Evolutionary conservation across 352 stramenopile genomes (phyloP).

Genomic region (Pythium brachiatum): DNA sequence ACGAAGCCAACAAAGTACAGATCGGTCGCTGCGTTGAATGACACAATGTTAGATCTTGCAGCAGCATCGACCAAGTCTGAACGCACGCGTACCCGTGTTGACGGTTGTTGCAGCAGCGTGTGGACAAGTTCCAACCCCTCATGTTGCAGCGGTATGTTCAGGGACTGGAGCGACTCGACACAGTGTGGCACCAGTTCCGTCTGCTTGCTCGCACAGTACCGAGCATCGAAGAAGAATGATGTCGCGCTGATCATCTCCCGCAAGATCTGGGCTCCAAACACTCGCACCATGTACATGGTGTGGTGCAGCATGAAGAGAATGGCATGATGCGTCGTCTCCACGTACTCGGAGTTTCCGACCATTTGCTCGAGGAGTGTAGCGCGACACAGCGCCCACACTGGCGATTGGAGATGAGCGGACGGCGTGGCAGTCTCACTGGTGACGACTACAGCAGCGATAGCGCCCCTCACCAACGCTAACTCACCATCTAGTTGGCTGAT

Average conservation of each 20-base stretch:
- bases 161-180: slow-evolving; percentile 34
- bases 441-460: slow-evolving; percentile 17
- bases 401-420: slow-evolving; percentile 14
- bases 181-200: slow-evolving; percentile 36
- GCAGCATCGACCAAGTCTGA: not conserved
- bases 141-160: slow-evolving; percentile 45
- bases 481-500: slow-evolving; percentile 49
- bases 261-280: slow-evolving; percentile 62
- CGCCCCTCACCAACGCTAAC: slow-evolving; percentile 38
- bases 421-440: not conserved
- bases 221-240: slow-evolving; percentile 50
- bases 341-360: slow-evolving; percentile 37
- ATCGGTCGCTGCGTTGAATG: slow-evolving; percentile 35
- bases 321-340: slow-evolving; percentile 27
- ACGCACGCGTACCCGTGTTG: not conserved
- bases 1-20: slow-evolving; percentile 34
- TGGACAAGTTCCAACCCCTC: slow-evolving; percentile 63
- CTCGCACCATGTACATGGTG: slow-evolving; percentile 27
- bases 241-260: slow-evolving; percentile 45
- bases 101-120: slow-evolving; percentile 31
- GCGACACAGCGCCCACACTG: slow-evolving; percentile 34
- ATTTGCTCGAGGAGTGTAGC: slow-evolving; percentile 59
- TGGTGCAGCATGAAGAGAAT: slow-evolving; percentile 49
- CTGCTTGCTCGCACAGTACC: slow-evolving; percentile 37
- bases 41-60: no score